These are phyloP conservation scores for Ganoderma leucocontextum DNA, from an alignment of 1,284 basidiomycete genomes.

Conservation along the genomic window DNA sequence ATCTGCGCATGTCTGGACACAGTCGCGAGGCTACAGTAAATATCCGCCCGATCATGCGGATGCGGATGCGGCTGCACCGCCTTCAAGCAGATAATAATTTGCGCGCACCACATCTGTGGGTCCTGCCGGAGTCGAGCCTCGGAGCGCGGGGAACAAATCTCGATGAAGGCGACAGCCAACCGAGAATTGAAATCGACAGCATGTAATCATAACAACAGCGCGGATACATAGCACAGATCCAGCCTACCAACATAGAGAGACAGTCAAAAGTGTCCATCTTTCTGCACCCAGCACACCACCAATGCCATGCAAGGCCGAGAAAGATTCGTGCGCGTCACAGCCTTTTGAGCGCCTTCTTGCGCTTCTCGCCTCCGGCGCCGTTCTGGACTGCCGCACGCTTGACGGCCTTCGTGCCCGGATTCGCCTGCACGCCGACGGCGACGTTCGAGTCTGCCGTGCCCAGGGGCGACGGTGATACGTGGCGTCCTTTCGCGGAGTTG, in stretches of 20 bases:
- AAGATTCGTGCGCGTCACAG: slow-evolving; percentile 49
- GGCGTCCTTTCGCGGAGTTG: slow-evolving; percentile 57
- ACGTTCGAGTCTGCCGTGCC: slow-evolving; percentile 76
- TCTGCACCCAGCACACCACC: neutral
- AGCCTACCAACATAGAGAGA: slow-evolving; percentile 1
- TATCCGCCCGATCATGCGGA: neutral
- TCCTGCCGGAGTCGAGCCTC: neutral
- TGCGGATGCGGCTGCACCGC: neutral
- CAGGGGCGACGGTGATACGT: slow-evolving; percentile 68
- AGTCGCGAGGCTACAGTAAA: no score
- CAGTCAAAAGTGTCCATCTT: neutral
- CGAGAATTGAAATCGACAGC: neutral
- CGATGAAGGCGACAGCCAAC: neutral
- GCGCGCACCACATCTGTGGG: neutral
- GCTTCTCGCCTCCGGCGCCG: slow-evolving; percentile 70
- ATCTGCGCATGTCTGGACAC: no score
- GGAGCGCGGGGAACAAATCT: neutral
- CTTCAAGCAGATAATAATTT: neutral
- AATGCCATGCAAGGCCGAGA: neutral
- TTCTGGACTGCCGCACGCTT: slow-evolving; percentile 69
- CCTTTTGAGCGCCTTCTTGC: slow-evolving; percentile 86
- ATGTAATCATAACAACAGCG: slow-evolving; percentile 14
- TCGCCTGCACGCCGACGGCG: slow-evolving; percentile 47
- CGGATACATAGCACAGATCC: slow-evolving; percentile 8
- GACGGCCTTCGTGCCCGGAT: slow-evolving; percentile 61